Conservation (phyloP, 345 rosid species). For the Populus alba region DNA sequence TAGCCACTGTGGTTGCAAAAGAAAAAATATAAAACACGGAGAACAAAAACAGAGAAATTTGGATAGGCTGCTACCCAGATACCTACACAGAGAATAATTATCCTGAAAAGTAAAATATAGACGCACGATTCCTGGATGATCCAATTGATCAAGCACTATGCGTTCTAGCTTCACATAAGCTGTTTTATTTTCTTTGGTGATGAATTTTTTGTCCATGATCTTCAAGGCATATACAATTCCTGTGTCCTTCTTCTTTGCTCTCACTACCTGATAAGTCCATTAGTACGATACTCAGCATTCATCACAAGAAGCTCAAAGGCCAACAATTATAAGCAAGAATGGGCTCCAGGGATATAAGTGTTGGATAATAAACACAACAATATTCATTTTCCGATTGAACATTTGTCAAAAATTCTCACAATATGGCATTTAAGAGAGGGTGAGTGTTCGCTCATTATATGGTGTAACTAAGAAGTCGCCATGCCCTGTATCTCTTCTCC, state of each 20-base stretch:
- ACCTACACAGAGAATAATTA: conserved; percentile 78
- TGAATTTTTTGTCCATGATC: conserved; percentile 98
- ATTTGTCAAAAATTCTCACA: not conserved
- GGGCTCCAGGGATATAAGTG: not conserved
- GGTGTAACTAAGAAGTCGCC: not conserved
- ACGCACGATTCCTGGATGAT: conserved; percentile 90
- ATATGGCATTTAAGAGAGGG: not conserved
- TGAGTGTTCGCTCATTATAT: not conserved
- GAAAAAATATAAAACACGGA: not conserved
- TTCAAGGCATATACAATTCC: conserved; percentile 87
- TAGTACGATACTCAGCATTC: conserved; percentile 13
- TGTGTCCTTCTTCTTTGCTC: conserved; percentile 89
- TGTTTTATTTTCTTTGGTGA: conserved; percentile 95
- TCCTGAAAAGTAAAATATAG: conserved; percentile 95
- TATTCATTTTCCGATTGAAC: not conserved
- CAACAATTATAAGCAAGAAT: not conserved
- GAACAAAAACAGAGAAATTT: not conserved
- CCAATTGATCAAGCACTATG: conserved; percentile 92
- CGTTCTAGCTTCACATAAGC: conserved; percentile 95
- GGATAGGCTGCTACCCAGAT: conserved; percentile 19
- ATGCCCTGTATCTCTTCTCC: not conserved
- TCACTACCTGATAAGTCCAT: conserved; percentile 63
- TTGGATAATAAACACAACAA: not conserved
- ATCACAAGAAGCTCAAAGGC: conserved; percentile 4
- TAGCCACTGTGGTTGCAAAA: not conserved